Conservation (phyloP, 106 monocot genomes). For the Xerophyta viscosa region DNA sequence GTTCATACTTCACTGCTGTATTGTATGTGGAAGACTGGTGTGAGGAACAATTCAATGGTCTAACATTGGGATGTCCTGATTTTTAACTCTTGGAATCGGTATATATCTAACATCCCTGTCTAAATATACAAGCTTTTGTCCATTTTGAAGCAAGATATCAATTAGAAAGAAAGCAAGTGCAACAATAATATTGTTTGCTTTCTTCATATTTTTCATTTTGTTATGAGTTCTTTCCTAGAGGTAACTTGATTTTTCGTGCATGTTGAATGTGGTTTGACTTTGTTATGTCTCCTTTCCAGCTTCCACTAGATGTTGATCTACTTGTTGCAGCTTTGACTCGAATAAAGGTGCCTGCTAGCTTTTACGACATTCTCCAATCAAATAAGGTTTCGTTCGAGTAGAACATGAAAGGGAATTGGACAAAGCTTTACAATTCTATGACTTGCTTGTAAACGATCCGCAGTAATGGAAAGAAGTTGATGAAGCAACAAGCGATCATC, state of each 20-base stretch:
- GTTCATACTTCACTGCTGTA: conserved; percentile 78
- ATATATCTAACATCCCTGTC: too few species aligned
- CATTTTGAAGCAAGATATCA: neutral
- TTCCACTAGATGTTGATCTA: conserved; percentile 64
- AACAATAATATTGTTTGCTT: too few species aligned
- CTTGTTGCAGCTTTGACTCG: conserved; percentile 70
- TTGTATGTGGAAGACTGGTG: too few species aligned
- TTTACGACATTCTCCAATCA: too few species aligned
- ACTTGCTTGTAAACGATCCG: conserved; percentile 75
- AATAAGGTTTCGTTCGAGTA: too few species aligned
- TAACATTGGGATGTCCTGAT: conserved; percentile 67
- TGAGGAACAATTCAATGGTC: too few species aligned
- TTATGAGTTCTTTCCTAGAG: too few species aligned
- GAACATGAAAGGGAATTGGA: conserved; percentile 96
- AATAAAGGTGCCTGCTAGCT: conserved; percentile 92
- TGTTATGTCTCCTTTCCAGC: conserved; percentile 22
- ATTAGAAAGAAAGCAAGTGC: too few species aligned
- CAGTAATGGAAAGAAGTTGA: conserved; percentile 9
- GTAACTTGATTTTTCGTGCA: too few species aligned
- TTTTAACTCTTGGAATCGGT: conserved; percentile 65
- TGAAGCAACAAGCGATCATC: conserved; percentile 9
- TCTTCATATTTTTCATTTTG: too few species aligned
- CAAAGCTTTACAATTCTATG: conserved; percentile 84
- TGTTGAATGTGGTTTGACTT: too few species aligned
- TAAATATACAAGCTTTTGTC: too few species aligned